Percentiles rank a stretch among this genome's conserved stretches.
These are phyloP conservation scores for Fusarium lyarnte DNA, from an alignment of 2,329 filamentous ascomycete genomes.

Conservation along the genomic window DNA sequence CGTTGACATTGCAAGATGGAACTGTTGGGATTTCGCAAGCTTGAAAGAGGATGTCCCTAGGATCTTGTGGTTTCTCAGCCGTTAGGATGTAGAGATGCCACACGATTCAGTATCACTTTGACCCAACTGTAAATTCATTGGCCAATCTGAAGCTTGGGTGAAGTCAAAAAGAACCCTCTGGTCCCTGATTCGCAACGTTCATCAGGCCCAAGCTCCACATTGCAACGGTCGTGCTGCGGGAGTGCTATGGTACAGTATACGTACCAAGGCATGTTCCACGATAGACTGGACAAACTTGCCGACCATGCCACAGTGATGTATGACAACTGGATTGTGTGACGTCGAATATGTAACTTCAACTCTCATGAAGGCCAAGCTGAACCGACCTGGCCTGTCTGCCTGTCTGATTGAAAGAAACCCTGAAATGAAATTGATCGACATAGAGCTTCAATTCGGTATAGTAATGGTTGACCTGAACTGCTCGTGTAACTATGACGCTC, in stretches of 20 bases:
- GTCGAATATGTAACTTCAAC: conserved; percentile 4
- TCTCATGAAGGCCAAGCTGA: background rate
- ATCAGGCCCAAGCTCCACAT: conserved; percentile 26
- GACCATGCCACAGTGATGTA: conserved; percentile 31
- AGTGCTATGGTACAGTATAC: conserved; percentile 10
- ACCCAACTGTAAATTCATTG: conserved; percentile 3
- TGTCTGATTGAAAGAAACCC: background rate
- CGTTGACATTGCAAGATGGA: conserved; percentile 13
- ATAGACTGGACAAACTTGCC: conserved; percentile 21
- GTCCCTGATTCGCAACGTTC: conserved; percentile 32
- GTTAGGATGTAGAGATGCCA: conserved; percentile 13
- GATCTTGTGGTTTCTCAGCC: conserved; percentile 10
- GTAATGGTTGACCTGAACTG: conserved; percentile 6
- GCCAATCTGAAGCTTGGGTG: conserved; percentile 27
- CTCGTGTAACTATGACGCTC: conserved; percentile 28
- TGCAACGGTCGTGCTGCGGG: conserved; percentile 33
- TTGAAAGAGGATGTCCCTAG: background rate
- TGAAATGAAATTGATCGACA: conserved; percentile 1
- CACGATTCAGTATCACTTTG: conserved; percentile 34
- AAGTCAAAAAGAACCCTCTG: conserved; percentile 31
- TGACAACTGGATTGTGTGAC: conserved; percentile 43
- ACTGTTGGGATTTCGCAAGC: background rate
- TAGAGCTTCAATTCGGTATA: conserved; percentile 10
- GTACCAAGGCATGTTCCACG: conserved; percentile 20
- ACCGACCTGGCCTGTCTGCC: background rate